phyloP scores from a whole-genome alignment of 768 basidiomycete genomes.

The Lactarius quietus region DNA sequence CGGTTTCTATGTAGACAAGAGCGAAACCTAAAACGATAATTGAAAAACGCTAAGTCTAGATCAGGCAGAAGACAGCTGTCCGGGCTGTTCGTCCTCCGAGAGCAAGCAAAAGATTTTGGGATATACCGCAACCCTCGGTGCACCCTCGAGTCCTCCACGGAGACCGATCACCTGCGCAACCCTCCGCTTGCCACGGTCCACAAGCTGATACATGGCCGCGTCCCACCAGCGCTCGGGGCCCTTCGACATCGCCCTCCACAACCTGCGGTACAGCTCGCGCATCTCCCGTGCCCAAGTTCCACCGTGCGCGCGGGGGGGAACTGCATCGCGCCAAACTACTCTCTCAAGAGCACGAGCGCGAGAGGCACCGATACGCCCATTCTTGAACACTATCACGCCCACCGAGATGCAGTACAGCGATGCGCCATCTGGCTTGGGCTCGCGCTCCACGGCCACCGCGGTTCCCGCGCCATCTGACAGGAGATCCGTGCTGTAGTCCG shows the following conservation, averaged over 20 bases:
- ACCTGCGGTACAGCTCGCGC: slow-evolving; percentile 49
- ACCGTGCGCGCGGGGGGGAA: slow-evolving; percentile 16
- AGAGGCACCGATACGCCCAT: slow-evolving; percentile 72
- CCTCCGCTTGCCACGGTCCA: slow-evolving; percentile 30
- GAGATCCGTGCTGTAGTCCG: too few species aligned
- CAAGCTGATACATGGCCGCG: slow-evolving; percentile 44
- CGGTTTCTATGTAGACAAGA: too few species aligned
- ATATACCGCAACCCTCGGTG: slow-evolving; percentile 14
- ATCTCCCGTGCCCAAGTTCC: slow-evolving; percentile 39
- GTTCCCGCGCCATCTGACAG: background rate
- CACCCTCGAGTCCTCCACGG: slow-evolving; percentile 34
- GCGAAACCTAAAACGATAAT: too few species aligned
- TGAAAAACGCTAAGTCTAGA: too few species aligned
- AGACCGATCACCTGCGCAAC: slow-evolving; percentile 31
- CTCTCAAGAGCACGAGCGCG: slow-evolving; percentile 51
- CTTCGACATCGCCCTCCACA: too few species aligned
- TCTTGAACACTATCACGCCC: slow-evolving; percentile 65
- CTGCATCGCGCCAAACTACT: slow-evolving; percentile 47
- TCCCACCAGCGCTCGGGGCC: too few species aligned
- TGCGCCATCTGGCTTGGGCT: slow-evolving; percentile 52
- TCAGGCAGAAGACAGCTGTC: too few species aligned
- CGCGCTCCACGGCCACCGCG: slow-evolving; percentile 12
- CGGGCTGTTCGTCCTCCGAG: too few species aligned
- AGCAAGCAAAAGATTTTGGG: too few species aligned
- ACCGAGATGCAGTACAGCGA: slow-evolving; percentile 60